Conservation (phyloP, 345 rosid genomes). For the Stellera chamaejasme region DNA sequence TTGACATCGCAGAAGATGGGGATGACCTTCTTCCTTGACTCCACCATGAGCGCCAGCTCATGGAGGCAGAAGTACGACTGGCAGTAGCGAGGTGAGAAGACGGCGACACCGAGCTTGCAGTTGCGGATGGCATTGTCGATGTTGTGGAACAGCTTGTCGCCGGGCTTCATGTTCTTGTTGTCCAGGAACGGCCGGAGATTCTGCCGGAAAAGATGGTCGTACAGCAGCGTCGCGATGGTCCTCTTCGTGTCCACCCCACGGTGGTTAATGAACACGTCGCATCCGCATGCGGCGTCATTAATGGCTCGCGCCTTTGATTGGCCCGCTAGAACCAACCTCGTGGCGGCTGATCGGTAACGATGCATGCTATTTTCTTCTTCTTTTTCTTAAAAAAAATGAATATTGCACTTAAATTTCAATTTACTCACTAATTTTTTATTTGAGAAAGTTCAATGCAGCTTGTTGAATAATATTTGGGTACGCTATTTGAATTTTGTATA, state of each 20-base stretch:
- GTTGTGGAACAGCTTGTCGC: slow-evolving; percentile 58
- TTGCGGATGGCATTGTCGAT: slow-evolving; percentile 36
- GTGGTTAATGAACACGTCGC: slow-evolving; percentile 68
- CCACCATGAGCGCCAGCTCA: slow-evolving; percentile 63
- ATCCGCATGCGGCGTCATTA: background rate
- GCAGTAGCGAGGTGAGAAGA: slow-evolving; percentile 58
- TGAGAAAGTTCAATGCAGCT: no score
- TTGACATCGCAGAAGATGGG: slow-evolving; percentile 69
- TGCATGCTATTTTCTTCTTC: background rate
- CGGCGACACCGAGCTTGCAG: slow-evolving; percentile 50
- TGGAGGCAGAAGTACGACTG: slow-evolving; percentile 59
- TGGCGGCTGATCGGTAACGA: slow-evolving; percentile 3
- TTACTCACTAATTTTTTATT: no score
- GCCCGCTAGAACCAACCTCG: slow-evolving; percentile 5
- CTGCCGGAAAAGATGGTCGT: slow-evolving; percentile 36
- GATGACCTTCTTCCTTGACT: slow-evolving; percentile 55
- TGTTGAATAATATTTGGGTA: no score
- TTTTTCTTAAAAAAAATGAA: no score
- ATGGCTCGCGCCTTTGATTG: background rate
- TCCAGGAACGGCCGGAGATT: slow-evolving; percentile 56
- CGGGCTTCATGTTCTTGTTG: slow-evolving; percentile 68
- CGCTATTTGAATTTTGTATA: no score
- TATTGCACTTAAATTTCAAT: no score
- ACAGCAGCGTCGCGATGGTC: slow-evolving; percentile 47
- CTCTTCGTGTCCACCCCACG: slow-evolving; percentile 63